Percentiles rank a stretch among this genome's conserved stretches.
Conservation (phyloP, 176 grass and related monocot species). For the Thalia dealbata region DNA sequence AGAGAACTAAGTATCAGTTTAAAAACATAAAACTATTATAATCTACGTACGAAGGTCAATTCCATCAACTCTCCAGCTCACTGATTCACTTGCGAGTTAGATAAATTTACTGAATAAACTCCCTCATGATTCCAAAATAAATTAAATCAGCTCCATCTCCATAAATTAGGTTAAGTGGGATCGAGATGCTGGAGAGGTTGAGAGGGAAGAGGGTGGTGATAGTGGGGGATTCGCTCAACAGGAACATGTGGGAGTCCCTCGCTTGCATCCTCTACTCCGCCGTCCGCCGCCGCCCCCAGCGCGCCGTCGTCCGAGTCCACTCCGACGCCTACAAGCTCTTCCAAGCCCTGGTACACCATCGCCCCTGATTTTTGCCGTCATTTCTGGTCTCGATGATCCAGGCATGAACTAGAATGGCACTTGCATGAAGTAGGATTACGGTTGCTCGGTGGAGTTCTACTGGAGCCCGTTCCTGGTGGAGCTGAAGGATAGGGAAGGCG, state of each 20-base stretch:
- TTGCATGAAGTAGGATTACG: constrained; percentile 30
- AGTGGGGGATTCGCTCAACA: constrained; percentile 56
- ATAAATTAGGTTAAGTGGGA: constrained; percentile 19
- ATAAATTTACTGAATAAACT: no score
- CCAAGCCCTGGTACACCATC: constrained; percentile 45
- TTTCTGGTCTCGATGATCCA: no score
- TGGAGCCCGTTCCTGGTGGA: constrained; percentile 58
- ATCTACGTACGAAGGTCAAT: no score
- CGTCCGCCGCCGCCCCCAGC: constrained; percentile 27
- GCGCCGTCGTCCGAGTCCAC: constrained; percentile 17
- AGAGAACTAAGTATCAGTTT: no score
- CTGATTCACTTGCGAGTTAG: no score
- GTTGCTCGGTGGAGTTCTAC: constrained; percentile 43
- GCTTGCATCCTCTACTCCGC: constrained; percentile 53
- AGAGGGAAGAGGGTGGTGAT: constrained; percentile 41
- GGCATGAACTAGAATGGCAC: no score
- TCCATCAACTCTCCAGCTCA: no score
- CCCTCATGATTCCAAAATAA: no score
- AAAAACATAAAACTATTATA: no score
- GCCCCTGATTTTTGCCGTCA: no score
- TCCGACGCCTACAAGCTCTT: constrained; percentile 35
- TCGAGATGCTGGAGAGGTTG: constrained; percentile 35
- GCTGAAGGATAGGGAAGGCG: constrained; percentile 23
- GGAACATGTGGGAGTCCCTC: constrained; percentile 74
- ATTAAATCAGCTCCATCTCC: no score